phyloP scores from a whole-genome alignment of 176 grass and related monocot genomes.

The Neostapfia colusana region DNA sequence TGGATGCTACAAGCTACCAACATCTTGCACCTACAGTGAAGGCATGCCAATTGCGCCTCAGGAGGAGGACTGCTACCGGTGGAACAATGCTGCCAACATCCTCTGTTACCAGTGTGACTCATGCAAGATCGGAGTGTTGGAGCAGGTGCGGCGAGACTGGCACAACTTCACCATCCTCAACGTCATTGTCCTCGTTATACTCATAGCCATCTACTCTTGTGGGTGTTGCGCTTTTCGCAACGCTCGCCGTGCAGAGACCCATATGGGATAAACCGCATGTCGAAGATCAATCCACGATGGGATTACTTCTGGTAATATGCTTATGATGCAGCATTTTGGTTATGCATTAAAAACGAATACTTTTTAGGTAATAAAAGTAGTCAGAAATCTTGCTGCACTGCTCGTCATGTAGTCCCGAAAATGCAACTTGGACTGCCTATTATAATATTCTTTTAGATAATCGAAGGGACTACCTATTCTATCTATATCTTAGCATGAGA shows the following conservation, averaged over 20 bases:
- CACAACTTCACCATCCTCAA: conserved; percentile 78
- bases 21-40: conserved; percentile 60
- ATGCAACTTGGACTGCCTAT: too few species aligned
- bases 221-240: conserved; percentile 84
- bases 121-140: conserved; percentile 76
- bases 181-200: conserved; percentile 55
- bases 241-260: conserved; percentile 45
- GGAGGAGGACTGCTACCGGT: conserved; percentile 73
- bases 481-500: not conserved
- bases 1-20: conserved; percentile 63
- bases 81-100: conserved; percentile 67
- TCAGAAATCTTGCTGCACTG: too few species aligned
- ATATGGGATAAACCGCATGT: too few species aligned
- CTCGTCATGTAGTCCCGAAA: too few species aligned
- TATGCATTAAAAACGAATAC: too few species aligned
- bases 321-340: not conserved
- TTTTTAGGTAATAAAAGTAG: too few species aligned
- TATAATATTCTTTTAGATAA: too few species aligned
- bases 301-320: conserved; percentile 66
- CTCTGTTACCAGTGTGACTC: conserved; percentile 80
- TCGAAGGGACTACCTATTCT: too few species aligned
- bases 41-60: conserved; percentile 33
- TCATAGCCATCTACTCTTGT: conserved; percentile 66
- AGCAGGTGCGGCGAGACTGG: conserved; percentile 79
- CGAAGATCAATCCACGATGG: too few species aligned